phyloP scores from a whole-genome alignment of 2,329 filamentous ascomycete species.

The Sarocladium brachiariae region DNA sequence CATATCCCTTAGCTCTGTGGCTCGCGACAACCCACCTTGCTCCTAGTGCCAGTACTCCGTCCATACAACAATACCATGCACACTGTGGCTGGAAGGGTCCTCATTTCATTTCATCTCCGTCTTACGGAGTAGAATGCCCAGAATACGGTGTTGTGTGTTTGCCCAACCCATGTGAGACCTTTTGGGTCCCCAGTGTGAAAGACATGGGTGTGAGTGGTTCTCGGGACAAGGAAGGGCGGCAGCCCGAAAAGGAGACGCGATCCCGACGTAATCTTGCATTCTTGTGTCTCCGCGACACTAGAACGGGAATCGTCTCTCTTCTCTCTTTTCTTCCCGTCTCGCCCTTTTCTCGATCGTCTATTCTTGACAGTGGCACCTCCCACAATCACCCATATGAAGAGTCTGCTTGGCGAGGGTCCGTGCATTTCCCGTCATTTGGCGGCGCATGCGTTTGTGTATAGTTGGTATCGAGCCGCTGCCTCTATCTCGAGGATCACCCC shows the following conservation, averaged over 20 bases:
- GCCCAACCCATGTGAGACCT: conserved; percentile 2
- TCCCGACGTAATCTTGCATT: conserved; percentile 10
- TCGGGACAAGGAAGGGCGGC: background rate
- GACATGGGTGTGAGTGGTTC: background rate
- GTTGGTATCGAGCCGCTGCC: too few species aligned
- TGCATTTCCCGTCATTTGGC: too few species aligned
- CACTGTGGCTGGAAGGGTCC: conserved; percentile 2
- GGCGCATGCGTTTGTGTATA: too few species aligned
- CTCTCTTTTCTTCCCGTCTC: background rate
- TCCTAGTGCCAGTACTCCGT: too few species aligned
- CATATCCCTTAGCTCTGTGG: too few species aligned
- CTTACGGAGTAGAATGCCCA: background rate
- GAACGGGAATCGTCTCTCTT: background rate
- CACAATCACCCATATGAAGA: too few species aligned
- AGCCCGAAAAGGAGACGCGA: conserved; percentile 7
- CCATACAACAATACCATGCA: too few species aligned
- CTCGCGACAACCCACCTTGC: too few species aligned
- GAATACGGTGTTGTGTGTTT: conserved; percentile 3
- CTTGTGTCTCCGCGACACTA: conserved; percentile 3
- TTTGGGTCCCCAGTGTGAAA: background rate
- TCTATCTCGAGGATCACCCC: too few species aligned
- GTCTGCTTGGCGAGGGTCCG: too few species aligned
- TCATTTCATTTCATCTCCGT: background rate
- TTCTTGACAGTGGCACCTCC: too few species aligned
- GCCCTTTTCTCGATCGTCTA: background rate